Evolutionary conservation across 768 basidiomycete genomes (phyloP).

Genomic region (Cystofilobasidium bisporidii): DNA sequence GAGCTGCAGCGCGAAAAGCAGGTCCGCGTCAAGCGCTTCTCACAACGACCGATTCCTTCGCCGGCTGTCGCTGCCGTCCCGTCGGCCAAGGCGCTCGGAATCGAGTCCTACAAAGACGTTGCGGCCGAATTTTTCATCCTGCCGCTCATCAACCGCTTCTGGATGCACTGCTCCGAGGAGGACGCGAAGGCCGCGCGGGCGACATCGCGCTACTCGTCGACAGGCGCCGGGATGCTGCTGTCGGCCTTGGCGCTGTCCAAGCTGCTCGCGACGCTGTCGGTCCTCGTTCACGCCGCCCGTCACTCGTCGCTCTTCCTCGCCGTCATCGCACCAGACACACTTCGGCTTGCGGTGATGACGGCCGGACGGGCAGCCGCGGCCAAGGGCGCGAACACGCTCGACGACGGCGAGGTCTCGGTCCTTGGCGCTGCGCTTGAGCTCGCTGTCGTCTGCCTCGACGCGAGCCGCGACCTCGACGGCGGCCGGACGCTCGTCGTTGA

Average conservation of each 20-base stretch:
- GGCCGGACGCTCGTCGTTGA: conserved; percentile 68
- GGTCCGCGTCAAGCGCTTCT: conserved; percentile 49
- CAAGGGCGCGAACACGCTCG: conserved; percentile 38
- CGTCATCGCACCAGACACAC: conserved; percentile 65
- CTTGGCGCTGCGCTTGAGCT: conserved; percentile 68
- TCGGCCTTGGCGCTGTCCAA: conserved; percentile 66
- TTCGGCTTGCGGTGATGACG: conserved; percentile 73
- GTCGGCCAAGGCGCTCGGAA: background rate
- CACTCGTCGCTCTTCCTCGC: conserved; percentile 72
- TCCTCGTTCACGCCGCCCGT: conserved; percentile 72
- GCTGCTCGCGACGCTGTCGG: conserved; percentile 61
- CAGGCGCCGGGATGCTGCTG: conserved; percentile 73
- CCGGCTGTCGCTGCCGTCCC: background rate
- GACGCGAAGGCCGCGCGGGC: conserved; percentile 60
- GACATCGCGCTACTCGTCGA: conserved; percentile 54
- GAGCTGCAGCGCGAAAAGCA: conserved; percentile 63
- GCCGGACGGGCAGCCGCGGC: conserved; percentile 49
- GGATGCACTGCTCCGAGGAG: conserved; percentile 81
- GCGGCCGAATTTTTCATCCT: conserved; percentile 81
- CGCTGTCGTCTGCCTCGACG: conserved; percentile 64
- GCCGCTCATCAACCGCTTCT: conserved; percentile 87
- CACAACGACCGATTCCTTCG: background rate
- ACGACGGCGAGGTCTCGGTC: conserved; percentile 48
- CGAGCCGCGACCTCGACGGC: conserved; percentile 61
- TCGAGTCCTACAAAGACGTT: conserved; percentile 48